Base-by-base conservation (phyloP, 176 grass and related monocot species). In the Aegilops longissima region DNA sequence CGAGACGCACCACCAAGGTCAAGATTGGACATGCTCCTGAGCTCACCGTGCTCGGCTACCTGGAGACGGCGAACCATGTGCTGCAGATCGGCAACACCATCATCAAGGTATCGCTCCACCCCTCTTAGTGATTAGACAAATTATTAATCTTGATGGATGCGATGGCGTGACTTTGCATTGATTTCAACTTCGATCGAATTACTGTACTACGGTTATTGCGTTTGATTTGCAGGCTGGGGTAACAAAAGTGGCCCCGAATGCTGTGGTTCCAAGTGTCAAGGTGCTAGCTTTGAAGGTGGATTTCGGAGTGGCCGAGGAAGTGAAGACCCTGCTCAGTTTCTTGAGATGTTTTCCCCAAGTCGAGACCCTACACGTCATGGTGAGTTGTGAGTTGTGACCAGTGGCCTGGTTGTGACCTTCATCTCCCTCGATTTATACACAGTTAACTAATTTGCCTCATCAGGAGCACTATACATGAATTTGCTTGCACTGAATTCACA, bases 271-370 rank as follows among this genome's bases (percentile, higher is more conserved):
- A 39, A 89, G 66, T 8, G 30, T 89, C 17, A 85, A 80, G 59
- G 64, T 74, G 24, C 59, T 80, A n/a, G 82, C 54, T 3, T 49
- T 89, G 12, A 20, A 66, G 42, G 83, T 86, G 52, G 12, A 78
- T 30, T 86, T 90, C 4, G 18, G 12, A 33, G 79, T 30, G 36
- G 33, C 18, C 16, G 63, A 21, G 8, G 62, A 79, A 38, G 40
- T 72, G 23, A 69, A 83, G 54, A 71, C 82, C 35, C 13, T 83
- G 39, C 25, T 29, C 73, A 49, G 18, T 20, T 78, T 86, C 61
- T 16, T 83, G 29, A 86, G 73, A 79, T 83, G 84, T 65, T 90
- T 86, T 25, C 52, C 84, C 88, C 10, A 10, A 78, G 34, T 86
- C 1, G 88, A 86, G 56, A 72, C 63, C 7, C 84, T 90, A 6